These are phyloP conservation scores for Puccinia brachypodii DNA, from an alignment of 1,284 basidiomycete genomes.

Conservation along the genomic window DNA sequence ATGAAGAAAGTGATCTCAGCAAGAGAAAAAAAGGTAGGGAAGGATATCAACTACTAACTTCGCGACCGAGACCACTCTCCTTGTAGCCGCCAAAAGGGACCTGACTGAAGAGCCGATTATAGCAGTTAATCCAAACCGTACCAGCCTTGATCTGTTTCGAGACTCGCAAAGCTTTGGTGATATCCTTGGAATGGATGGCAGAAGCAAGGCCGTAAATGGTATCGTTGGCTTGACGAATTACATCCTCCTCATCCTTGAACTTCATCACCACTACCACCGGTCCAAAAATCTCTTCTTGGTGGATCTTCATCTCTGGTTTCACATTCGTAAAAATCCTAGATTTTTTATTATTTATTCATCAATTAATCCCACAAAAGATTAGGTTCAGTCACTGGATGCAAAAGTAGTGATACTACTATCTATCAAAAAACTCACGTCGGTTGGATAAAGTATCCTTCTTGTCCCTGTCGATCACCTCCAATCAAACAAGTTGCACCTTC, in stretches of 20 bases:
- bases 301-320: conserved; percentile 77
- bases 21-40: not conserved
- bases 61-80: conserved; percentile 57
- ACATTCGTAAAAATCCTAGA: conserved; percentile 61
- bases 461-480: conserved; percentile 74
- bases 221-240: conserved; percentile 78
- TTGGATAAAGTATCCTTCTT: conserved; percentile 64
- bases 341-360: too few relatives aligned
- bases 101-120: conserved; percentile 67
- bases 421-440: conserved; percentile 53
- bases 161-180: conserved; percentile 71
- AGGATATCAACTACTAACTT: not conserved
- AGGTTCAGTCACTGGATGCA: conserved; percentile 53
- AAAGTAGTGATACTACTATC: too few relatives aligned
- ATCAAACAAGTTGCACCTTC: conserved; percentile 77
- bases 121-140: conserved; percentile 77
- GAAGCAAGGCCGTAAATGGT: conserved; percentile 80
- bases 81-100: conserved; percentile 88
- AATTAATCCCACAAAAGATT: too few relatives aligned
- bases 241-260: conserved; percentile 66
- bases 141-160: conserved; percentile 79
- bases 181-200: conserved; percentile 77
- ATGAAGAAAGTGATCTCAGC: not conserved
- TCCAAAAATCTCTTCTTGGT: conserved; percentile 69
- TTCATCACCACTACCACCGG: conserved; percentile 62